A percentile compares a stretch with the other conserved stretches of the same genome.
phyloP scores from a whole-genome alignment of 257 asterid species.

The Linderniella brevidens region DNA sequence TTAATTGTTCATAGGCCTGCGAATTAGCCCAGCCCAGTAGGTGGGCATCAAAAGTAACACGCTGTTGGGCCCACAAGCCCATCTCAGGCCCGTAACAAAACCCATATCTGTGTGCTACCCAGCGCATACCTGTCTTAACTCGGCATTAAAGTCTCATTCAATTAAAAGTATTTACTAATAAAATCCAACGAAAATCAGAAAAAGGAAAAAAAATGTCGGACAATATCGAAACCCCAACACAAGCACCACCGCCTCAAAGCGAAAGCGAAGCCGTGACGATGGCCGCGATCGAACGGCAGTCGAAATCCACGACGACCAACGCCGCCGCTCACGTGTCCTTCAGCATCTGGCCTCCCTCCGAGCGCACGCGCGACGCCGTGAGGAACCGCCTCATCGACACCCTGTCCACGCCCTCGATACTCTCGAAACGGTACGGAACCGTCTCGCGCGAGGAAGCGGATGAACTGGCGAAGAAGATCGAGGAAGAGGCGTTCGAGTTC shows the following conservation, averaged over 20 bases:
- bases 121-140: too few species aligned
- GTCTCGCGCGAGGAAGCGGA: conserved; percentile 36
- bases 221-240: conserved; percentile 1
- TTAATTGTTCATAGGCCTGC: too few species aligned
- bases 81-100: too few species aligned
- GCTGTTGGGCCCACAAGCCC: too few species aligned
- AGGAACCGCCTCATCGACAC: conserved; percentile 40
- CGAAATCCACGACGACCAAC: conserved; percentile 4
- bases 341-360: conserved; percentile 68
- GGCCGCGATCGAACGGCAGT: conserved; percentile 8
- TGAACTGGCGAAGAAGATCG: conserved; percentile 29
- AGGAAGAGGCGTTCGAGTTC: conserved; percentile 34
- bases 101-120: too few species aligned
- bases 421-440: conserved; percentile 60
- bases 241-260: neutral
- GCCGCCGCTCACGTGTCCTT: conserved; percentile 15
- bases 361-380: conserved; percentile 59
- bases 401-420: conserved; percentile 41
- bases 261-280: conserved; percentile 7
- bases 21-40: too few species aligned
- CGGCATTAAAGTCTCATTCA: neutral
- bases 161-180: neutral
- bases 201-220: conserved; percentile 1
- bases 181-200: neutral
- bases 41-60: too few species aligned